These are phyloP conservation scores for Huntiella bhutanensis DNA, from an alignment of 2,329 filamentous ascomycete species.

Conservation along the genomic window DNA sequence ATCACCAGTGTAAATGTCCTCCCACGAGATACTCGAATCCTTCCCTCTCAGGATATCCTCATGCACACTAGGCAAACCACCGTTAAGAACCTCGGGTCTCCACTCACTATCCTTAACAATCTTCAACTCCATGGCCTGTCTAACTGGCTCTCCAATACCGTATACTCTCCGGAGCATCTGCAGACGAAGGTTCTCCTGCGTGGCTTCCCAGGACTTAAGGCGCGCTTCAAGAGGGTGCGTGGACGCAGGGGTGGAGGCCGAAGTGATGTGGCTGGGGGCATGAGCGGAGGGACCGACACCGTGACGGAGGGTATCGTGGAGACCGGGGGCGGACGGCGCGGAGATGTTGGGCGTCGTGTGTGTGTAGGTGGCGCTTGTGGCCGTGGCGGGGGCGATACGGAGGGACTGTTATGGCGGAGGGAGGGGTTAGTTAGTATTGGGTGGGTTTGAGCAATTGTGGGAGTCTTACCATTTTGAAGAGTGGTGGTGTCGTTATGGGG, in stretches of 20 bases:
- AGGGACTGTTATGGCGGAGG: slow-evolving; percentile 42
- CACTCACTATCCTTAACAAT: slow-evolving; percentile 66
- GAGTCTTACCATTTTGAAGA: slow-evolving; percentile 7
- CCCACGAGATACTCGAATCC: slow-evolving; percentile 68
- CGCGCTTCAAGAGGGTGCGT: slow-evolving; percentile 83
- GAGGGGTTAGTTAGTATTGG: slow-evolving; percentile 12
- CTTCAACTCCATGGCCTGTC: slow-evolving; percentile 87
- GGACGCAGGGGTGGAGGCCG: slow-evolving; percentile 27
- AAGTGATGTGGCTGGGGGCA: slow-evolving; percentile 25
- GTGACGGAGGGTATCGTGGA: slow-evolving; percentile 82
- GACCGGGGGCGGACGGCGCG: slow-evolving; percentile 78
- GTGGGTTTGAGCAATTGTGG: not conserved
- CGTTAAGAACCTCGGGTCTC: slow-evolving; percentile 51
- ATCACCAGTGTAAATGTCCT: slow-evolving; percentile 76
- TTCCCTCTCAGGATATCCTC: slow-evolving; percentile 72
- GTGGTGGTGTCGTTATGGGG: not conserved
- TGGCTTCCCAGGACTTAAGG: slow-evolving; percentile 74
- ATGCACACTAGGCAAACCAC: slow-evolving; percentile 47
- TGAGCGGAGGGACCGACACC: slow-evolving; percentile 46
- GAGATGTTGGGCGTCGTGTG: slow-evolving; percentile 42
- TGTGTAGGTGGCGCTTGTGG: slow-evolving; percentile 46
- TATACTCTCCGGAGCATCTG: slow-evolving; percentile 70
- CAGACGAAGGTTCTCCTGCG: slow-evolving; percentile 78
- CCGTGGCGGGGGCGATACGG: slow-evolving; percentile 61
- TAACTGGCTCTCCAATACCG: slow-evolving; percentile 81